phyloP scores from a whole-genome alignment of 768 basidiomycete genomes.

The Lyophyllum semitale region DNA sequence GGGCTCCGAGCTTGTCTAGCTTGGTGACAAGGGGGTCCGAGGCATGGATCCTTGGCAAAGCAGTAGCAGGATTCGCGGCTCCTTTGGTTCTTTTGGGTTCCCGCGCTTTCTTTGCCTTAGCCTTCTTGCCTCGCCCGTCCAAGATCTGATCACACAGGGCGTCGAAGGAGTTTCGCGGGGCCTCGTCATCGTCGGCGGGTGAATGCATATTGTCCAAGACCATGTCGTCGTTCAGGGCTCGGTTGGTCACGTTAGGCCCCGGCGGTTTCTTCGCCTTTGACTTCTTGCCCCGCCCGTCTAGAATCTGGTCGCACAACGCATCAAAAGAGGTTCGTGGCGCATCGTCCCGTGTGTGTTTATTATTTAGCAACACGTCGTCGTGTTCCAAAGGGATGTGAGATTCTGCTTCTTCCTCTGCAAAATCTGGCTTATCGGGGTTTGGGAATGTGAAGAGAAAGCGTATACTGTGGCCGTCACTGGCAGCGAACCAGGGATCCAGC shows the following conservation, averaged over 20 bases:
- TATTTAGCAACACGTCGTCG: background rate
- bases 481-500: constrained; percentile 6
- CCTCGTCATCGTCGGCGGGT: too few relatives aligned
- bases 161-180: too few relatives aligned
- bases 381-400: background rate
- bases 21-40: background rate
- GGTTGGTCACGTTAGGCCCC: too few relatives aligned
- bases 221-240: too few relatives aligned
- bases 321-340: background rate
- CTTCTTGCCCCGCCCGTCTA: background rate
- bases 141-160: too few relatives aligned
- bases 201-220: too few relatives aligned
- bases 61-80: background rate
- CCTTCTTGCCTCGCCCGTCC: too few relatives aligned
- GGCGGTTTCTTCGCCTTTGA: background rate
- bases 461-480: background rate
- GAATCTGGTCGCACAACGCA: constrained; percentile 8
- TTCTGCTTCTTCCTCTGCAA: background rate
- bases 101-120: too few relatives aligned
- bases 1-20: constrained; percentile 1
- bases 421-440: constrained; percentile 16
- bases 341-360: background rate
- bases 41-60: background rate
- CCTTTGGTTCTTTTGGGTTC: background rate
- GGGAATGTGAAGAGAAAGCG: constrained; percentile 22